Base-by-base conservation (phyloP, 129 eudicot genomes). In the Pittosporum tobira region DNA sequence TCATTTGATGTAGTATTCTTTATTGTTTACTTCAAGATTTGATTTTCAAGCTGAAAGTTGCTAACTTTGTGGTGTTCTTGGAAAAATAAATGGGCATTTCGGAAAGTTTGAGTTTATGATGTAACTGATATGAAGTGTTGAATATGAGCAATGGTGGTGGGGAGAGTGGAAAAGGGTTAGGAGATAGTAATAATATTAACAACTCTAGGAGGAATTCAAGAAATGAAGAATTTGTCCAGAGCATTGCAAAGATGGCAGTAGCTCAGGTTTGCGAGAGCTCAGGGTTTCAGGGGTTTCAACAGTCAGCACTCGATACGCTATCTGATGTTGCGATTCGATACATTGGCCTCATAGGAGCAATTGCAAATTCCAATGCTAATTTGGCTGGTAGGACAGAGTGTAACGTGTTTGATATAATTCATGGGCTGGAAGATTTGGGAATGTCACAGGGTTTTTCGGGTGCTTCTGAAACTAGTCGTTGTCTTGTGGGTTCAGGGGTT, bases 61-160 rank as follows among this genome's bases (percentile, higher is more conserved):
- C n/a, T n/a, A 14, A 8, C 16, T 5, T 10, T 45, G 50, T 45
- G 57, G 14, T 15, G 16, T 51, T 18, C 10, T 23, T 3, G 12
- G 26, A 12, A 36, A n/a, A 31, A 42, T 1, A 30, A 16, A 30
- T 14, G 62, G n/a, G 9, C 3, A 27, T 13, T 50, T 64, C n/a
- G 60, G 58, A 28, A 23, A 27, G 44, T 49, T 60, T 74, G 38
- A 57, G 48, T 31, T 56, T 56, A 29, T 31, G 11, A 55, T 55
- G 60, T 30, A 30, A 29, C 8, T 54, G 81, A 71, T 79, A 76
- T 84, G 83, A 71, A 74, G 82, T 64, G 71, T 72, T 53, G 79
- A 83, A 78, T 68, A 88, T 84, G 96, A 84, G 66, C 80, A 64
- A 83, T 88, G 87, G 86, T 51, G 81, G 79, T 66, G 76, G 81